Conservation (phyloP, 1,284 basidiomycete genomes). For the Naganishia sp. region DNA sequence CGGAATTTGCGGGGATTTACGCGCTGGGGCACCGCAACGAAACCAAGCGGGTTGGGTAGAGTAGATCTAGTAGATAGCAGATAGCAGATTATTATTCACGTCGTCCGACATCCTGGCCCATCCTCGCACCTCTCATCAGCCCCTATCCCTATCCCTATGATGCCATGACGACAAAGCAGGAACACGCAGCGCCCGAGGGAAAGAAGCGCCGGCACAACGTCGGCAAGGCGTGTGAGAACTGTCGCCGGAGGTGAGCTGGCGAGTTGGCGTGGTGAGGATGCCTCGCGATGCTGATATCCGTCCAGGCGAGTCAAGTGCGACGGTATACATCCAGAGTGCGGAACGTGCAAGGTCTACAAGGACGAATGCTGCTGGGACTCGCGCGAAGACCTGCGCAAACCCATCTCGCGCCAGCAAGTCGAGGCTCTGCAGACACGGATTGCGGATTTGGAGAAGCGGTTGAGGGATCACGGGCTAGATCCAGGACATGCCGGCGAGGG, state of each 20-base stretch:
- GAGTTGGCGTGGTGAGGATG: not conserved
- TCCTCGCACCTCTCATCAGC: too few species aligned
- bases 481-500: conserved; percentile 10
- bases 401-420: conserved; percentile 39
- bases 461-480: conserved; percentile 37
- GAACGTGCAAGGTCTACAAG: conserved; percentile 45
- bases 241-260: conserved; percentile 37
- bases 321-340: conserved; percentile 43
- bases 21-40: too few species aligned
- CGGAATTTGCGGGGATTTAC: too few species aligned
- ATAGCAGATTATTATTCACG: too few species aligned
- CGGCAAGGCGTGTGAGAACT: conserved; percentile 42
- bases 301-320: conserved; percentile 47
- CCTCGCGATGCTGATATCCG: not conserved
- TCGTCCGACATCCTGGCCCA: too few species aligned
- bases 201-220: conserved; percentile 41
- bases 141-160: not conserved
- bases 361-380: conserved; percentile 42
- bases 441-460: conserved; percentile 38
- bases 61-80: too few species aligned
- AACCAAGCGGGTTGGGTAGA: too few species aligned
- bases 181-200: conserved; percentile 3
- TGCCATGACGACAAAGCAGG: conserved; percentile 14
- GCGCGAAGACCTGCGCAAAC: conserved; percentile 40
- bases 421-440: conserved; percentile 39